phyloP scores from a whole-genome alignment of 2,329 filamentous ascomycete species.

The Blumeriella jaapii region DNA sequence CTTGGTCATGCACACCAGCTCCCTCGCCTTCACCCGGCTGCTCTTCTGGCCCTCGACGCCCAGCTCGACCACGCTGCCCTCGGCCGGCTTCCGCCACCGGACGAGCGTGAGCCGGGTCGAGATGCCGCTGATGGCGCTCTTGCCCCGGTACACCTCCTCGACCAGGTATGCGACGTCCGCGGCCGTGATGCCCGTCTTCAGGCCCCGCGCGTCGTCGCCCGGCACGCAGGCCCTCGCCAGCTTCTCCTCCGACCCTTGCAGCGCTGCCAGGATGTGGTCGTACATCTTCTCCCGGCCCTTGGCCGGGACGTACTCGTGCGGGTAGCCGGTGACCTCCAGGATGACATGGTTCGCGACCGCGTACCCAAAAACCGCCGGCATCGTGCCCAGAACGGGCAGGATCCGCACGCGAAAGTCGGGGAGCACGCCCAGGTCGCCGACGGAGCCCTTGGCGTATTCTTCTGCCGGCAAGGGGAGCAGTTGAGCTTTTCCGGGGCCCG shows the following conservation, averaged over 20 bases:
- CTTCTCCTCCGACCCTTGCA: slow-evolving; percentile 73
- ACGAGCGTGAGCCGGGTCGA: slow-evolving; percentile 68
- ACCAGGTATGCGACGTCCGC: slow-evolving; percentile 79
- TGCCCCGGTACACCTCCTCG: slow-evolving; percentile 78
- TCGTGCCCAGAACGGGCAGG: slow-evolving; percentile 85
- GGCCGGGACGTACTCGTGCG: slow-evolving; percentile 67
- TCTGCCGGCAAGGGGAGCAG: slow-evolving; percentile 78
- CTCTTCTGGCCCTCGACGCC: slow-evolving; percentile 65
- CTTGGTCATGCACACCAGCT: slow-evolving; percentile 86
- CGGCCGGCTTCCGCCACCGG: slow-evolving; percentile 59
- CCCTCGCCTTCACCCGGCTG: slow-evolving; percentile 53
- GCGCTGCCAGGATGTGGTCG: slow-evolving; percentile 62
- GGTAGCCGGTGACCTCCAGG: slow-evolving; percentile 69
- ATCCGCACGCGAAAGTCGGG: slow-evolving; percentile 94
- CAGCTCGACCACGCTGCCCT: slow-evolving; percentile 46
- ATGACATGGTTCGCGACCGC: slow-evolving; percentile 89
- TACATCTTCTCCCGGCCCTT: slow-evolving; percentile 89
- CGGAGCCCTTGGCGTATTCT: slow-evolving; percentile 74
- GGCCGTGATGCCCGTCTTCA: slow-evolving; percentile 67
- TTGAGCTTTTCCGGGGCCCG: slow-evolving; percentile 81
- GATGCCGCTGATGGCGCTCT: slow-evolving; percentile 73
- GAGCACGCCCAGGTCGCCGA: slow-evolving; percentile 77
- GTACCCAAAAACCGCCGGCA: slow-evolving; percentile 94
- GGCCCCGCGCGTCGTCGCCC: slow-evolving; percentile 43
- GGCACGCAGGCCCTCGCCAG: slow-evolving; percentile 39